Evolutionary conservation across 2,329 filamentous ascomycete species (phyloP).

Genomic region (Plectosphaerella plurivora): DNA sequence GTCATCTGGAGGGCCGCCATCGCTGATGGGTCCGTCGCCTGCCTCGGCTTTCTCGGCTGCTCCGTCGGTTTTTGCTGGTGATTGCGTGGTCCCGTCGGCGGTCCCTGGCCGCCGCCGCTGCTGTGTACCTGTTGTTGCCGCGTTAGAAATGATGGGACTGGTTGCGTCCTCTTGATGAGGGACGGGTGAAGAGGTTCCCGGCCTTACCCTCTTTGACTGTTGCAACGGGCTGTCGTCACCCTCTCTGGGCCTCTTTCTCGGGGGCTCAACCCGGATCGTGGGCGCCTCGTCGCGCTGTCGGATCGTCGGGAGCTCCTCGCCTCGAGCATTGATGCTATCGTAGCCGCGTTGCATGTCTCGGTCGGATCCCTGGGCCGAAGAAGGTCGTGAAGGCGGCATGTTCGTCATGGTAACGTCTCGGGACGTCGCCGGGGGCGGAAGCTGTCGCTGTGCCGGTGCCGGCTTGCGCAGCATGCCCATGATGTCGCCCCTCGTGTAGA

Average conservation of each 20-base stretch:
- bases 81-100: conserved; percentile 11
- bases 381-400: neutral
- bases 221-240: conserved; percentile 24
- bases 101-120: conserved; percentile 1
- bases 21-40: conserved; percentile 41
- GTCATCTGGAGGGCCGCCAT: conserved; percentile 46
- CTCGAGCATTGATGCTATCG: conserved; percentile 22
- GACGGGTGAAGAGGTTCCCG: neutral
- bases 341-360: conserved; percentile 9
- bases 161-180: conserved; percentile 3
- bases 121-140: conserved; percentile 6
- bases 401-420: conserved; percentile 10
- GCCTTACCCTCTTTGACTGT: conserved; percentile 36
- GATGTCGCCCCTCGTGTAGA: conserved; percentile 68
- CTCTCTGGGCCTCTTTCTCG: conserved; percentile 42
- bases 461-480: conserved; percentile 41
- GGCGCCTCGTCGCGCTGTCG: conserved; percentile 5
- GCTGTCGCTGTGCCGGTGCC: conserved; percentile 18
- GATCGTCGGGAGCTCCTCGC: conserved; percentile 15
- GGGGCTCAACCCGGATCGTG: conserved; percentile 12
- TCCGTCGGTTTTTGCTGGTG: neutral
- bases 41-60: conserved; percentile 13
- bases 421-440: neutral
- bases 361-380: neutral
- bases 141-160: conserved; percentile 2